These are phyloP conservation scores for Paramarasmius palmivorus DNA, from an alignment of 1,284 basidiomycete genomes.

Conservation along the genomic window DNA sequence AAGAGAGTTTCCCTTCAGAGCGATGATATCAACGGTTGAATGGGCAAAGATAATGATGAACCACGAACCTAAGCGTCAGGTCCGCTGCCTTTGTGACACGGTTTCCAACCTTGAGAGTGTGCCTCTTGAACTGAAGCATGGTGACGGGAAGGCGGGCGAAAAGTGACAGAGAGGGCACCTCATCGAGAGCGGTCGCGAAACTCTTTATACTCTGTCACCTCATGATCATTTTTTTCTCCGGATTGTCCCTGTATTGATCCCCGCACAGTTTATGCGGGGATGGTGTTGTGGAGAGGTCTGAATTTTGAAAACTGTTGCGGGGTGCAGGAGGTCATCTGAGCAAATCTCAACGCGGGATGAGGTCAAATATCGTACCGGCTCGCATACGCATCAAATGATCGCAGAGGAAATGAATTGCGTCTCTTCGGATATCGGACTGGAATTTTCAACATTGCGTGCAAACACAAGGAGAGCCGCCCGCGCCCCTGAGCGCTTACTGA, in stretches of 20 bases:
- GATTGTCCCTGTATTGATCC: not conserved
- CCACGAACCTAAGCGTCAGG: conserved; percentile 24
- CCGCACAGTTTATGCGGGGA: too few species aligned
- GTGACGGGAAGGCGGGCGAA: not conserved
- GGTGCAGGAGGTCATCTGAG: not conserved
- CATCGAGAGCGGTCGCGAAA: not conserved
- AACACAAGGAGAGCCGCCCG: too few species aligned
- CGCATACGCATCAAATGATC: too few species aligned
- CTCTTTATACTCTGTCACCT: not conserved
- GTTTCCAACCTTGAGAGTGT: conserved; percentile 30
- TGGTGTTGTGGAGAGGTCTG: too few species aligned
- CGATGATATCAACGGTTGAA: not conserved
- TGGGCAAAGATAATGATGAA: not conserved
- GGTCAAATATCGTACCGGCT: not conserved
- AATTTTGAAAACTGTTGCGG: not conserved
- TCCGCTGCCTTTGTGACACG: conserved; percentile 30
- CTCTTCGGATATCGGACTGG: too few species aligned
- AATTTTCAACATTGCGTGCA: too few species aligned
- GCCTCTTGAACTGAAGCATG: conserved; percentile 14
- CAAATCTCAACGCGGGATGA: not conserved
- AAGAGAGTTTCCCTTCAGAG: conserved; percentile 27
- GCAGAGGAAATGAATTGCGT: too few species aligned
- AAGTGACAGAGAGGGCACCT: not conserved
- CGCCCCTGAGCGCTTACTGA: too few species aligned
- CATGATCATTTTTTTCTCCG: not conserved